Evolutionary conservation across 257 asterid species (phyloP), one percentile per base, ranked within the genome.

Genomic region (Solanum paucissectum): DNA sequence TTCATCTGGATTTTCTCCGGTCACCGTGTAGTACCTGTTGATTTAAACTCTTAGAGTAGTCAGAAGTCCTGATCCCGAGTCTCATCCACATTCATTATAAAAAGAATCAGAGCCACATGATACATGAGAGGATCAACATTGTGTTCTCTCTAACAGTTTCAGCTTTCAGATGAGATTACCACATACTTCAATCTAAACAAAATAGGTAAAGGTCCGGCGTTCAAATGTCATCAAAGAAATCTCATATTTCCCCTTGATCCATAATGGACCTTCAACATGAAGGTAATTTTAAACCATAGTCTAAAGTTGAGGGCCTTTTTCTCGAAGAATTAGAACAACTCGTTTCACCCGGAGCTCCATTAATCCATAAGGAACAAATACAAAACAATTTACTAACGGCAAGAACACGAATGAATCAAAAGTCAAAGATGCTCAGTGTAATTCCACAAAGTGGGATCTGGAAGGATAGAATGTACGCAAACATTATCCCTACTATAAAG

Each of bases 1-100:
- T 89, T 94, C 97, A 23, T 92, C 94, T 1, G 97, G 94, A 88
- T 92, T 94, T 72, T 94, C 97, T 16, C 97, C 97, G 0, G 97
- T 94, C 36, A 94, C 95, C 3, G 97, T 94, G 89, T 87, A 94
- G 90, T 93, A 94, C 73, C 95, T 82, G 44, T 46, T 9, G 69
- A 29, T 18, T 81, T 18, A 4, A 81, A 3, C 9, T 81, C 52
- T 76, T 44, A 9, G 5, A 79, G 38, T 5, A 79, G 36, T 40
- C 32, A 74, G 83, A 75, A 7, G 11, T 75, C 12, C 0, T 76
- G 62, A 27, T 77, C 5, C 0, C 16, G 5, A 25, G 36, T 40
- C 23, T 25, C 58, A 7, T 77, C 13, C n/a, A 40, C n/a, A 60
- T 60, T 52, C 62, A 52, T 34, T n/a, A 9, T 73, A 36, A 10